These are phyloP conservation scores for Exophiala viscosa DNA, from an alignment of 2,329 filamentous ascomycete species.

Conservation along the genomic window DNA sequence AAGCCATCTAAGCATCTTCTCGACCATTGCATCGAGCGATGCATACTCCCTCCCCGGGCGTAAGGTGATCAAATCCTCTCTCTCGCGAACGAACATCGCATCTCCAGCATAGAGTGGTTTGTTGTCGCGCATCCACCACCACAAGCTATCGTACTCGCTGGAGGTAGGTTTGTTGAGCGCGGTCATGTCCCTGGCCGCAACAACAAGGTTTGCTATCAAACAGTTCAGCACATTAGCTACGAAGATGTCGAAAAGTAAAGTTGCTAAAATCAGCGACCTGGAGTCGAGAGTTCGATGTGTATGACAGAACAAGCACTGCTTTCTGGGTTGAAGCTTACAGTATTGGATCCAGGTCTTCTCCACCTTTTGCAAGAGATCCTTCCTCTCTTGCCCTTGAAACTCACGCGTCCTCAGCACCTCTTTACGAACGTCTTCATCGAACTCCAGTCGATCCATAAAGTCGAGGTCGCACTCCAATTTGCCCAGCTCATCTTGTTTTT, in stretches of 20 bases:
- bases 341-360: no score
- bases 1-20: conserved; percentile 26
- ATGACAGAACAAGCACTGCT: no score
- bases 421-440: not conserved
- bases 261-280: no score
- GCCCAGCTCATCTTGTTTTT: conserved; percentile 31
- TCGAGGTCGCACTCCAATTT: conserved; percentile 29
- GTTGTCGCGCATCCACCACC: conserved; percentile 29
- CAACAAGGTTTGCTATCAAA: conserved; percentile 19
- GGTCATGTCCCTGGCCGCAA: conserved; percentile 28
- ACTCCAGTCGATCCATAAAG: not conserved
- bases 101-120: conserved; percentile 28
- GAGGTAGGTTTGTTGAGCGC: conserved; percentile 31
- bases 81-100: conserved; percentile 33
- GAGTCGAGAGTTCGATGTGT: not conserved
- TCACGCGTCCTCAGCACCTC: no score
- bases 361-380: no score
- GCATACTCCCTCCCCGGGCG: conserved; percentile 38
- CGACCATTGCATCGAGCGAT: conserved; percentile 38
- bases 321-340: not conserved
- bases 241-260: no score
- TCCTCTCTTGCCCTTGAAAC: no score
- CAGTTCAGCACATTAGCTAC: no score
- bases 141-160: conserved; percentile 35
- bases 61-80: conserved; percentile 42